phyloP scores from a whole-genome alignment of 1,284 basidiomycete genomes.

The Inonotus hispidus region DNA sequence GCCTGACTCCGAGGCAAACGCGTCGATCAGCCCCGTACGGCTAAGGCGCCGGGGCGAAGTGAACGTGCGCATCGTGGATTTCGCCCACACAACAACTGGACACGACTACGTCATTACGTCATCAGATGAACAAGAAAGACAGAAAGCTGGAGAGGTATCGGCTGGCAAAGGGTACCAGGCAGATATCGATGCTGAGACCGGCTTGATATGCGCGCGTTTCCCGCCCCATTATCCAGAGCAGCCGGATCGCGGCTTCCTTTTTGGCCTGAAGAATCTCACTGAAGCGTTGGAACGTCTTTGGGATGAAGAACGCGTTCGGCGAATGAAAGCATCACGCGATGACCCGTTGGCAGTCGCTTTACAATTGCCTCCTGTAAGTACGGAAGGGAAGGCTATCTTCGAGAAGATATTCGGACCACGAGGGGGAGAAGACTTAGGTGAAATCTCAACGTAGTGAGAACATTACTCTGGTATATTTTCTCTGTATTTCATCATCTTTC shows the following conservation, averaged over 20 bases:
- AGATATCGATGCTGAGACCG: slow-evolving; percentile 72
- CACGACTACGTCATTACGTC: slow-evolving; percentile 79
- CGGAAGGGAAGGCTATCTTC: slow-evolving; percentile 72
- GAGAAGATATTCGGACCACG: slow-evolving; percentile 58
- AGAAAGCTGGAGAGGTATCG: slow-evolving; percentile 34
- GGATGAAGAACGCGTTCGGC: slow-evolving; percentile 71
- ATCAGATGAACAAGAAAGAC: slow-evolving; percentile 28
- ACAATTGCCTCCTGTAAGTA: slow-evolving; percentile 57
- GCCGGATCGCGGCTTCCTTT: slow-evolving; percentile 93
- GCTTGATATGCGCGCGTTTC: slow-evolving; percentile 80
- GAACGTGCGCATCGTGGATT: slow-evolving; percentile 95
- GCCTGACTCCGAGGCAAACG: slow-evolving; percentile 27
- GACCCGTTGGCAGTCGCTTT: slow-evolving; percentile 39
- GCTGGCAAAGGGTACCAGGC: slow-evolving; percentile 77
- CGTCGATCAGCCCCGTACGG: slow-evolving; percentile 29
- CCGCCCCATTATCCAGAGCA: slow-evolving; percentile 86
- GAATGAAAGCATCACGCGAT: slow-evolving; percentile 60
- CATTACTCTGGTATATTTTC: not conserved
- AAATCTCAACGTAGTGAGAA: slow-evolving; percentile 12
- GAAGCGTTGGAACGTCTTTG: slow-evolving; percentile 76
- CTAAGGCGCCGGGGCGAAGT: slow-evolving; percentile 75
- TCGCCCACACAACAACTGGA: slow-evolving; percentile 97
- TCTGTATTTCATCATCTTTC: not conserved
- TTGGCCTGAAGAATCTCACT: slow-evolving; percentile 81
- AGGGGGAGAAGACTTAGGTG: slow-evolving; percentile 38